Conservation (phyloP, 2,329 filamentous ascomycete genomes). For the Lachnellula arida region DNA sequence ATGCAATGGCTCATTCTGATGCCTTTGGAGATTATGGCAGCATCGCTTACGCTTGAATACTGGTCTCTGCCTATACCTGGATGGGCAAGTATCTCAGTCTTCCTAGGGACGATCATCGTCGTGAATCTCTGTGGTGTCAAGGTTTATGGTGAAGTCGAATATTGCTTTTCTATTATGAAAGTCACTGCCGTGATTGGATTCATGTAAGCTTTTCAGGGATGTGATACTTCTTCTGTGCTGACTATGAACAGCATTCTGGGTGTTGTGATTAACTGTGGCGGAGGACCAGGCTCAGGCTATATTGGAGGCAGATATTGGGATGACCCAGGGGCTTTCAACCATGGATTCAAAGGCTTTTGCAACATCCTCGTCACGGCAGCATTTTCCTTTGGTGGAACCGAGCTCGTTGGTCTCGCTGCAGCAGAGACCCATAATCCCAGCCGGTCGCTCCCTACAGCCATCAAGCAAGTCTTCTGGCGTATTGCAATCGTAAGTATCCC, state of each 20-base stretch:
- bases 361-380: conserved; percentile 72
- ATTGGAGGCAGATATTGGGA: conserved; percentile 78
- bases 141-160: conserved; percentile 86
- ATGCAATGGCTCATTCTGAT: conserved; percentile 81
- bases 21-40: conserved; percentile 81
- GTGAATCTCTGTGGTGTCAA: conserved; percentile 89
- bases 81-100: conserved; percentile 83
- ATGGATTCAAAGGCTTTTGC: conserved; percentile 77
- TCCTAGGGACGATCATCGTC: conserved; percentile 66
- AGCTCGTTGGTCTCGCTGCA: conserved; percentile 71
- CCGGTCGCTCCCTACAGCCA: conserved; percentile 76
- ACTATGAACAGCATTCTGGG: conserved; percentile 64
- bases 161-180: conserved; percentile 82
- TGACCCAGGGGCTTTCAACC: conserved; percentile 73
- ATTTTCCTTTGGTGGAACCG: conserved; percentile 73
- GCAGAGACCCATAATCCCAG: conserved; percentile 76
- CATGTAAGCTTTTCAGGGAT: conserved; percentile 53
- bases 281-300: conserved; percentile 68
- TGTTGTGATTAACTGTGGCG: conserved; percentile 80
- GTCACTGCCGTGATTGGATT: conserved; percentile 83
- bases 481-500: conserved; percentile 60
- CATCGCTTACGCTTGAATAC: conserved; percentile 76
- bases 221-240: background rate
- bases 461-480: conserved; percentile 97
- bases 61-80: conserved; percentile 69